Base-by-base conservation (phyloP, 768 basidiomycete genomes). In the Sporobolomyces pararoseus region DNA sequence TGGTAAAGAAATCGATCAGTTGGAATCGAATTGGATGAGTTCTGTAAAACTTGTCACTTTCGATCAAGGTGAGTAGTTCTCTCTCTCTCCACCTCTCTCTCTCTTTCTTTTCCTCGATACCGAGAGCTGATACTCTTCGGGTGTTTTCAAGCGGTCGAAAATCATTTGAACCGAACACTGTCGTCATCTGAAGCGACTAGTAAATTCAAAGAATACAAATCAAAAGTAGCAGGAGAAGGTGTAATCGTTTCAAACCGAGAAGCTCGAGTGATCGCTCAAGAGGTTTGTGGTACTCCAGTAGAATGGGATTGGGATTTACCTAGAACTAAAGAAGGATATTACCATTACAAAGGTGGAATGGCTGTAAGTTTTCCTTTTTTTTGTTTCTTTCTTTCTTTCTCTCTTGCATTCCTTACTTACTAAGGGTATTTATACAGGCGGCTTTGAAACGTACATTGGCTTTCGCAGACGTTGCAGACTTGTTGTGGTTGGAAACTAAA, bases 401-500 rank as follows among this genome's bases (percentile, higher is more conserved):
- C 44, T 6, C 7, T 27, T 7, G 3, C 21, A 14, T 2, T 1
- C 60, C 12, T 13, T 10, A 29, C 3, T 32, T 53, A 9, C 60
- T 54, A 44, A 25, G 6, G 29, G 32, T n/a, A 10, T 50, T 46
- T 67, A 3, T 57, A 29, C 65, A 86, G 85, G 84, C 89, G 9
- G 93, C 91, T 16, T 85, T 92, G 77, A 87, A 88, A 75, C 88
- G 92, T 42, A 86, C 86, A 4, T 82, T 88, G 68, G 85, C 85
- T 27, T 96, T 87, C 76, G 89, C 91, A 1, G 89, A 90, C 25
- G 89, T 91, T 75, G 87, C 91, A 19, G 92, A 96, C 79, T 84
- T 94, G 74, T 82, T 94, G 52, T 96, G 92, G 93, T 84, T 94
- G 51, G 93, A 95, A 82, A 96, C 93, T 3, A 92, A 90, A 76